These are phyloP conservation scores for Trichomonas vaginalis DNA, from an alignment of 208 protist species.

Conservation along the genomic window DNA sequence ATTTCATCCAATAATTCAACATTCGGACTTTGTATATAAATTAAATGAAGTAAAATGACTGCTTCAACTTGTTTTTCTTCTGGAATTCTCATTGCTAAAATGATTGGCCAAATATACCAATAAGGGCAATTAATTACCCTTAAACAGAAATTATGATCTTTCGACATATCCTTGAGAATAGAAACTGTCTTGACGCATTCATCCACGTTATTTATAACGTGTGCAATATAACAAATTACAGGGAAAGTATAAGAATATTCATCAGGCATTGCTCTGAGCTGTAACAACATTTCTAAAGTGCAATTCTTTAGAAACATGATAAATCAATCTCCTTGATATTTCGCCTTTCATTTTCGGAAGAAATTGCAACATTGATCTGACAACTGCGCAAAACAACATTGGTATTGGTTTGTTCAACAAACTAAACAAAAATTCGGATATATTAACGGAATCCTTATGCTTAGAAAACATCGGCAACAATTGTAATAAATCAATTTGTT, in stretches of 20 bases:
- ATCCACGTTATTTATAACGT: background rate
- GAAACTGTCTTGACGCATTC: background rate
- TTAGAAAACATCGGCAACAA: background rate
- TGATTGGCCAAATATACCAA: background rate
- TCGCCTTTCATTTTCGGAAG: background rate
- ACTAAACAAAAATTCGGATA: background rate
- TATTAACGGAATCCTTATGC: background rate
- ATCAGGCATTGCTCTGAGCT: background rate
- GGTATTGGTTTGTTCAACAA: background rate
- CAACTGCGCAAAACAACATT: background rate
- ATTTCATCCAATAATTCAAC: background rate
- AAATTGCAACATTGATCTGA: background rate
- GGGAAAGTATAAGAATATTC: background rate
- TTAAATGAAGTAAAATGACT: background rate
- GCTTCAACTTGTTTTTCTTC: background rate
- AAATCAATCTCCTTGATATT: background rate
- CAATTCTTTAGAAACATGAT: background rate
- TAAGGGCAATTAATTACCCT: background rate
- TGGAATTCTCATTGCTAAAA: background rate
- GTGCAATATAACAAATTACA: background rate
- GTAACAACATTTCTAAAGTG: background rate
- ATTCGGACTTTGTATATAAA: background rate
- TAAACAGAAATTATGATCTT: background rate
- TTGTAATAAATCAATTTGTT: background rate
- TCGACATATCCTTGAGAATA: background rate